A percentile compares a stretch with the other conserved stretches of the same genome.
Conservation (phyloP, 179 eudicot species). For the Gypsophila paniculata region DNA sequence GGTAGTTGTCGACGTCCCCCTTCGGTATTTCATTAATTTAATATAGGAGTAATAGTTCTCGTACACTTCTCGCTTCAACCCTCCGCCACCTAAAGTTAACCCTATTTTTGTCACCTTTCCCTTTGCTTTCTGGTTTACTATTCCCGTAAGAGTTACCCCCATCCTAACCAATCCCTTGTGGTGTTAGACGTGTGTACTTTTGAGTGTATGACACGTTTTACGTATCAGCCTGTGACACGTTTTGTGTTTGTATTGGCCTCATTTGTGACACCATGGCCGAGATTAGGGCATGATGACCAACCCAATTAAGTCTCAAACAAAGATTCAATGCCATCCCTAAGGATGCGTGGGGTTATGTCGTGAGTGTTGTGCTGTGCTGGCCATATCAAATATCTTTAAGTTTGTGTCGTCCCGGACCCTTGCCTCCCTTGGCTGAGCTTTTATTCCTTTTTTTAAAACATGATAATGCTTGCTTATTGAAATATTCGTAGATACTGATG, state of each 20-base stretch:
- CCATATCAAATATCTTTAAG: conserved; percentile 2
- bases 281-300: neutral
- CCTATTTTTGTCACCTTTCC: too few relatives aligned
- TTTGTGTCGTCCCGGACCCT: neutral
- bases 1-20: too few relatives aligned
- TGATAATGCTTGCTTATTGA: conserved; percentile 26
- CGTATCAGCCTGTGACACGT: neutral
- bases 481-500: conserved; percentile 38
- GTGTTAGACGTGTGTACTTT: neutral
- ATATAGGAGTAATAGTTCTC: neutral
- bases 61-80: neutral
- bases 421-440: neutral
- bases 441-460: conserved; percentile 11
- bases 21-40: too few relatives aligned
- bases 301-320: neutral
- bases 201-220: neutral
- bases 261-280: neutral
- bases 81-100: neutral
- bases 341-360: neutral
- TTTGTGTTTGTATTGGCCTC: too few relatives aligned
- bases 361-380: neutral
- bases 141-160: neutral
- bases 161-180: neutral
- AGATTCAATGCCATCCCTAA: neutral
- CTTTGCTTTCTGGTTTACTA: neutral